These are phyloP conservation scores for Talaromyces sp. DNA, from an alignment of 2,329 filamentous ascomycete genomes.

Conservation along the genomic window DNA sequence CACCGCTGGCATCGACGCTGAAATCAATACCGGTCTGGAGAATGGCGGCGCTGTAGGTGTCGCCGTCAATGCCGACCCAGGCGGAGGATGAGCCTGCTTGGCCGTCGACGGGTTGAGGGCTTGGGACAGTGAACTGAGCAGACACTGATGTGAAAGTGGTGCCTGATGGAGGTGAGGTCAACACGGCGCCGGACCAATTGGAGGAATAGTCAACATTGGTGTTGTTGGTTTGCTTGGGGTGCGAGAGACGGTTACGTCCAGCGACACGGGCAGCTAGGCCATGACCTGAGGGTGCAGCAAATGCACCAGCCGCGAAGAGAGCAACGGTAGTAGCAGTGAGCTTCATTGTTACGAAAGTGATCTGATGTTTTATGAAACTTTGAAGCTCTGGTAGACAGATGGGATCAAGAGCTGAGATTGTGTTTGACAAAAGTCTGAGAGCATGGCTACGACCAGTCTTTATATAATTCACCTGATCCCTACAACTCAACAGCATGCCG, in stretches of 20 bases:
- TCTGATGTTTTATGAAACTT: neutral
- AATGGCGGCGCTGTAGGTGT: conserved; percentile 52
- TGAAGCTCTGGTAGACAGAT: neutral
- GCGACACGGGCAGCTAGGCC: conserved; percentile 11
- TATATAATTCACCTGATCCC: conserved; percentile 1
- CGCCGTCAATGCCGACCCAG: conserved; percentile 61
- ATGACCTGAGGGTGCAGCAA: conserved; percentile 5
- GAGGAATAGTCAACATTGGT: conserved; percentile 46
- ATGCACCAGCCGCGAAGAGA: conserved; percentile 8
- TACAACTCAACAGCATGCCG: neutral
- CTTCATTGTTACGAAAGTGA: conserved; percentile 5
- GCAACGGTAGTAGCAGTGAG: conserved; percentile 12
- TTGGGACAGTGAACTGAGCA: conserved; percentile 45
- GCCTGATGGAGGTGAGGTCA: conserved; percentile 39
- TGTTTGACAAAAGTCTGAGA: neutral
- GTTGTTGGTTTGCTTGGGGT: conserved; percentile 8
- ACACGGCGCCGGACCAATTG: conserved; percentile 58
- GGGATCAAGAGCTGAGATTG: neutral
- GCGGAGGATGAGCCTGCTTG: conserved; percentile 44
- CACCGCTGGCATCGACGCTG: conserved; percentile 36
- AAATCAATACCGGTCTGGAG: conserved; percentile 57
- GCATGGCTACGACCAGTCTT: neutral
- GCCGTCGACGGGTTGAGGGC: conserved; percentile 44
- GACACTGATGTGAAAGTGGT: conserved; percentile 45
- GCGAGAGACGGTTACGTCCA: conserved; percentile 7